Evolutionary conservation across 192 early-diverging fungal genomes (phyloP), one percentile per base, ranked within the genome.

Genomic region (Coemansia sp.): DNA sequence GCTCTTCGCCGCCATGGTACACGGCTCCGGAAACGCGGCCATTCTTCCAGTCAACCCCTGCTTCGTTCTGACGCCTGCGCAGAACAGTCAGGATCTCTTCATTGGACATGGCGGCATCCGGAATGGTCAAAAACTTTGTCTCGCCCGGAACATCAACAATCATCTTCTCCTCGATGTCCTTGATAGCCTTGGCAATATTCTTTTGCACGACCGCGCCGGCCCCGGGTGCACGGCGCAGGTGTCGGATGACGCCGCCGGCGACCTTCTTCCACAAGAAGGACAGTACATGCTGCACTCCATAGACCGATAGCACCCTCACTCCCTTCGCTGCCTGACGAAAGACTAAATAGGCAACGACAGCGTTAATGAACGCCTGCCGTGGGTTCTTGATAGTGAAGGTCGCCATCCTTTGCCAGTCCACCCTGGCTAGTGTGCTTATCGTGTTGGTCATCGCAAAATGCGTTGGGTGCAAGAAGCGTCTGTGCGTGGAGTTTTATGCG

Each of bases 1-100:
- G 81, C 44, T 90, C 87, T 47, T 91, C 87, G 56, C 93, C 93
- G 66, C 94, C 93, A 71, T 98, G 94, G 77, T 98, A 98, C 38
- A 98, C 87, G 5, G 92, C 88, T 24, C 96, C 96, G 21, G 91
- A 93, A 8, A 92, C 88, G 55, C 88, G 89, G 24, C 96, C 96
- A 47, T 84, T 83, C 59, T 89, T 82, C 94, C 94, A 98, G 57
- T 94, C 85, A 14, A 86, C 69, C 28, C 87, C 73, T 3, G 78
- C 76, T 74, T 92, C 84, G 30, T 69, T 69, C 51, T 86, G 85
- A 18, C 82, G 76, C 76, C 86, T 83, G 30, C 76, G 60, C 26
- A 94, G 81, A 25, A 90, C 83, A 2, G 80, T 68, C n/a, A 85
- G 62, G 38, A 95, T 79, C 54, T 82, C 70, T 6, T 86, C 73